Evolutionary conservation across 1,284 basidiomycete genomes (phyloP), one percentile per base, ranked within the genome.

Genomic region (Microstroma glucosiphilum): DNA sequence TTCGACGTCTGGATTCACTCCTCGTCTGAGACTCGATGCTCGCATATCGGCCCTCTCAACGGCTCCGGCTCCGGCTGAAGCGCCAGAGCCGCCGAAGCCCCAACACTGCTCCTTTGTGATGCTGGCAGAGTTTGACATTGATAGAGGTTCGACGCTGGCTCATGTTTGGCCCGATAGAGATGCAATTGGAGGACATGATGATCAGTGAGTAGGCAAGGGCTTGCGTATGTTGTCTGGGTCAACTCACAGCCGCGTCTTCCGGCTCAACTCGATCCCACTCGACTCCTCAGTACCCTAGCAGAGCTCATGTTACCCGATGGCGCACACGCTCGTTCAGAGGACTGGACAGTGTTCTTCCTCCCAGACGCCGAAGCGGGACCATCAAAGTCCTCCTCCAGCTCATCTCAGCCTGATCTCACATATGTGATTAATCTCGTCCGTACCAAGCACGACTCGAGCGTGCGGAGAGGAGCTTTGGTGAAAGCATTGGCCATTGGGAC

Each of bases 221-320:
- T 60, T 49, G n/a, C 59, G 65, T n/a, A 56, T 43, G 25, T 57
- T 55, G 56, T 62, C 40, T 41, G 55, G 63, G 61, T n/a, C 65
- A 37, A 49, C 56, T 23, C 11, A 49, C 30, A 21, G 30, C 17
- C 56, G 37, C 56, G 60, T 61, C 21, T 17, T 48, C 21, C 43
- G 43, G 12, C 58, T 66, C 13, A 61, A 30, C 40, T 21, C 1
- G n/a, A n/a, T 9, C 19, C 41, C 41, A 17, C 48, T 55, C 17
- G 30, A 51, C 48, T 48, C 43, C 56, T n/a, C 71, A 96, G 92
- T 68, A 85, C 92, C 25, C 84, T 98, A 2, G 96, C 94, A 1
- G 94, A 96, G 81, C 86, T 96, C 66, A 99, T 99, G 94, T 84
- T 99, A 17, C 94, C 94, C 0, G 94, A 98, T 79, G 96, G 96